Conservation (phyloP, 345 rosid species). For the Angophora floribunda region DNA sequence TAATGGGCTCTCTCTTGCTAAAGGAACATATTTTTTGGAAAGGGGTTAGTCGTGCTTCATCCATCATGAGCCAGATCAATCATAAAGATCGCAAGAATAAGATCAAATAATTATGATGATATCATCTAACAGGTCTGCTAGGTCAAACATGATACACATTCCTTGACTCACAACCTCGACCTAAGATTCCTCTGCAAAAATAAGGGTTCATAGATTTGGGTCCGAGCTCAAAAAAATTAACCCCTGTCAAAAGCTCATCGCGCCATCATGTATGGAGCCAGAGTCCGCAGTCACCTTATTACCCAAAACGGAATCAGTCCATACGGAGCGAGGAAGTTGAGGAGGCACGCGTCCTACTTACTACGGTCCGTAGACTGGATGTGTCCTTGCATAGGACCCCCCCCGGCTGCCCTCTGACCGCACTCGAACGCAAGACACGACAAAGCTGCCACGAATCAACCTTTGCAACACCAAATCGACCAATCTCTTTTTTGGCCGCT, state of each 20-base stretch:
- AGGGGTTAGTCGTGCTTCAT: fast-evolving
- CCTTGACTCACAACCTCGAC: background rate
- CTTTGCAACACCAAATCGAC: background rate
- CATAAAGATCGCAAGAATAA: too few species aligned
- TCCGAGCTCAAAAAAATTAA: background rate
- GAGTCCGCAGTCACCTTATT: background rate
- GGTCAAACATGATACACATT: background rate
- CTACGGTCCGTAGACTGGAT: background rate
- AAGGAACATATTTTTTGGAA: fast-evolving
- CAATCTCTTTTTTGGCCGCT: background rate
- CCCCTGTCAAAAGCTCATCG: background rate
- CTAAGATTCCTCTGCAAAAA: background rate
- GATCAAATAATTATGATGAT: too few species aligned
- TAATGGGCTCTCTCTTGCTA: background rate
- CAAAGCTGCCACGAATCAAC: background rate
- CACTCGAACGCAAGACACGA: background rate
- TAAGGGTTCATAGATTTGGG: background rate
- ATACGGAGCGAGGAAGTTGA: background rate
- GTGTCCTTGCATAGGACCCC: background rate
- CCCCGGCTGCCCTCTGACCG: background rate
- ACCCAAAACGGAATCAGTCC: background rate
- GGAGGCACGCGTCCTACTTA: background rate
- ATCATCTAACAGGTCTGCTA: fast-evolving
- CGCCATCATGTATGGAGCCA: background rate
- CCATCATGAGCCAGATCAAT: fast-evolving